A percentile compares a stretch with the other conserved stretches of the same genome.
These are phyloP conservation scores for Alternaria conjuncta DNA, from an alignment of 2,329 filamentous ascomycete genomes.

Conservation along the genomic window DNA sequence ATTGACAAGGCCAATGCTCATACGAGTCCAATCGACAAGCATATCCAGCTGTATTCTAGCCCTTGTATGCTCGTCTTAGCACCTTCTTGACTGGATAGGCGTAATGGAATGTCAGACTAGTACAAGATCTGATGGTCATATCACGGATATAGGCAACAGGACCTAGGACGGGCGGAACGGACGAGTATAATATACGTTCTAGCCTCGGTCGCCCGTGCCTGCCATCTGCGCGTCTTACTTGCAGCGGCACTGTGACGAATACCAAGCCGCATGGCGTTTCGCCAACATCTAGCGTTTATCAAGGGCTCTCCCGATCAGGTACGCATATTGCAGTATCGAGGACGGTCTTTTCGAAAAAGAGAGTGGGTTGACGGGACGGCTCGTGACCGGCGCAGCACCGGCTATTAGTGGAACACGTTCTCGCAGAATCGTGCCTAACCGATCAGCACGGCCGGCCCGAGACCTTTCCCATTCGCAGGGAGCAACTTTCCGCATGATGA, in stretches of 20 bases:
- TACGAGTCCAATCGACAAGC: background rate
- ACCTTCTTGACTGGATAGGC: background rate
- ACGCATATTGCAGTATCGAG: background rate
- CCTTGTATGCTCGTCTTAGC: background rate
- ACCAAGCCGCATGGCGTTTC: background rate
- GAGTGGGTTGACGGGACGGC: constrained; percentile 3
- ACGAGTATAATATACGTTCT: background rate
- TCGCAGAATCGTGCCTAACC: background rate
- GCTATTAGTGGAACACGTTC: constrained; percentile 2
- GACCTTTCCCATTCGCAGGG: background rate
- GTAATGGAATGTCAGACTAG: background rate
- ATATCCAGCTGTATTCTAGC: background rate
- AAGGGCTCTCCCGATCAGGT: background rate
- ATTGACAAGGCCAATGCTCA: background rate
- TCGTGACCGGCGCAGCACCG: constrained; percentile 2
- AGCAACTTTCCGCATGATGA: background rate
- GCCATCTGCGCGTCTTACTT: constrained; percentile 4
- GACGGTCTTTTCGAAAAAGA: background rate
- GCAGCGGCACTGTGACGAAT: constrained; percentile 3
- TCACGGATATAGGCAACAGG: background rate
- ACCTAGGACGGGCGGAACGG: background rate
- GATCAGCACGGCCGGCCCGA: constrained; percentile 2
- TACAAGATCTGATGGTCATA: background rate
- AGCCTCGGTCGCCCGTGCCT: background rate
- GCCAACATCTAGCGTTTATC: background rate